Conservation (phyloP, 2,329 filamentous ascomycete genomes). For the Atkinsonella texensis region DNA sequence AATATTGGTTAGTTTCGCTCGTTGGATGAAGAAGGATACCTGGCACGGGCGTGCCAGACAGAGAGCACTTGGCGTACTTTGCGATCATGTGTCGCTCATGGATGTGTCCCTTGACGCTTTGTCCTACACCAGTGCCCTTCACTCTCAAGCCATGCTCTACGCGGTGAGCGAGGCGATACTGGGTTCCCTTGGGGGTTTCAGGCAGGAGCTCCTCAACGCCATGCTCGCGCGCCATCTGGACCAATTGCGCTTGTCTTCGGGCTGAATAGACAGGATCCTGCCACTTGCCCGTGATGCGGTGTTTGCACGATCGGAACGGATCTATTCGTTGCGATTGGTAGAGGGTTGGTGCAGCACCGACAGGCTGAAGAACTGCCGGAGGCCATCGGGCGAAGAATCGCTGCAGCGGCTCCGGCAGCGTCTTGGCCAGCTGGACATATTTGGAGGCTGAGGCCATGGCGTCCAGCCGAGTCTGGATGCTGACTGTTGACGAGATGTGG, state of each 20-base stretch:
- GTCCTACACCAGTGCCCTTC: constrained; percentile 84
- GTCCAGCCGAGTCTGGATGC: not conserved
- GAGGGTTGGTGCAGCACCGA: constrained; percentile 29
- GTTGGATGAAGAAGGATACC: not conserved
- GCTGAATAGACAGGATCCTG: constrained; percentile 73
- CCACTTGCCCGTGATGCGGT: constrained; percentile 71
- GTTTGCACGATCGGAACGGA: constrained; percentile 71
- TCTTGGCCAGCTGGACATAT: constrained; percentile 50
- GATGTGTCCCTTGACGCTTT: constrained; percentile 89
- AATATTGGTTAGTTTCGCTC: constrained; percentile 5
- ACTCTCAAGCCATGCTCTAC: constrained; percentile 72
- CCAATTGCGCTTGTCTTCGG: constrained; percentile 78
- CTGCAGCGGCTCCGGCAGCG: constrained; percentile 65
- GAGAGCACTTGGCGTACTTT: constrained; percentile 37
- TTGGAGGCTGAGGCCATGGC: constrained; percentile 25
- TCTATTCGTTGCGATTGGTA: constrained; percentile 52
- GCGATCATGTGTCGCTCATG: constrained; percentile 79
- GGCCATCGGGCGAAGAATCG: constrained; percentile 88
- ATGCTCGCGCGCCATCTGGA: constrained; percentile 69
- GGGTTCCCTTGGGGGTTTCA: constrained; percentile 62
- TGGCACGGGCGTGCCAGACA: not conserved
- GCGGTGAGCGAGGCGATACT: constrained; percentile 55
- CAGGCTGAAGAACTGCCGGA: constrained; percentile 48
- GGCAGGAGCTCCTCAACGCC: constrained; percentile 75
- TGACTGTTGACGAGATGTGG: not conserved